Evolutionary conservation across 192 early-diverging fungal species (phyloP), one percentile per base, ranked within the genome.

Genomic region (Coemansia furcata): DNA sequence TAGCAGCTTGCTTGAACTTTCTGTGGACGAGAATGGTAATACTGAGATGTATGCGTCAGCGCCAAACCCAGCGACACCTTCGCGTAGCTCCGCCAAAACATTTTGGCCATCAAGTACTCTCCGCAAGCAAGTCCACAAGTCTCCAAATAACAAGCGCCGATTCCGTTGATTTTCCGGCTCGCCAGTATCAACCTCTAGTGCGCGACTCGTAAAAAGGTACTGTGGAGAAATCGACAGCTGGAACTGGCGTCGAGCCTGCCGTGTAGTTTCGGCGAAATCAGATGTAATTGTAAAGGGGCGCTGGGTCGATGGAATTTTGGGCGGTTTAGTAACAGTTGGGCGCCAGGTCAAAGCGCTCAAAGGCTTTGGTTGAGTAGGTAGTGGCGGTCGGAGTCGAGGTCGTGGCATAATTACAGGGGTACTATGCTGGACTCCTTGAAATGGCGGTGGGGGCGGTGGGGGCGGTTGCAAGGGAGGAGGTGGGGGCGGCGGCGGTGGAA

Each of bases 31-130:
- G n/a, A 39, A 17, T 19, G 42, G n/a, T 29, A 35, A 46, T 47
- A 68, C 59, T 7, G 49, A 58, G 35, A 69, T 36, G 21, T 69
- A 69, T 4, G 68, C 68, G 40, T 69, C 68, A 15, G 68, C 68
- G 38, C 68, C 68, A 37, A 69, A 69, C 14, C 68, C 68, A 5
- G 38, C 60, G n/a, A 62, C 36, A 0, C 68, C 68, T 9, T 52
- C 61, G 14, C 60, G 50, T 5, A 69, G 26, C 9, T 69, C 61
- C 2, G 46, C 68, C 1, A 11, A 38, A 12, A 33, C 46, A 12
- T 32, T n/a, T 6, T 29, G 33, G 23, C 35, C 11, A 37, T 44
- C 38, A 7, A 69, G 50, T 30, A 50, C 61, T 2, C 32, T 17
- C 39, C 61, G 50, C 23, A 69, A 35, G 15, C 61, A 42, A 29